Percentiles rank a stretch among this genome's conserved stretches.
Conservation (phyloP, 306 rosid genomes). For the Elaeagnus macrophylla region DNA sequence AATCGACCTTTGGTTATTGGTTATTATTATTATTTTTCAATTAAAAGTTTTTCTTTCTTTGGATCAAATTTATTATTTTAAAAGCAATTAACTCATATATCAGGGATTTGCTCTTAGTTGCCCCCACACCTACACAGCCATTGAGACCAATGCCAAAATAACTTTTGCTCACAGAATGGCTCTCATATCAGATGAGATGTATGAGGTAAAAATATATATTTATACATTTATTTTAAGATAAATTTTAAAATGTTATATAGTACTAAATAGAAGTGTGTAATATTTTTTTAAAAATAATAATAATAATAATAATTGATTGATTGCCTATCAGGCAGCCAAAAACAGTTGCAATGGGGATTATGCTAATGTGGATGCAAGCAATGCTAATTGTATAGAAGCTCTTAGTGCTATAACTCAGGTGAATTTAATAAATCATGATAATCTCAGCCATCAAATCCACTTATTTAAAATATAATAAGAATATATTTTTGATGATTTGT, state of each 20-base stretch:
- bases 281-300: no score
- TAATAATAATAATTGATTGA: no score
- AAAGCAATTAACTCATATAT: no score
- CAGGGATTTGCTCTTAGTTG: background rate
- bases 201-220: background rate
- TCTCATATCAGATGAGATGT: background rate
- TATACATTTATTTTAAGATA: no score
- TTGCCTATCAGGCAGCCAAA: background rate
- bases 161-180: background rate
- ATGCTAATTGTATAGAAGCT: background rate
- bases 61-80: no score
- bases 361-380: background rate
- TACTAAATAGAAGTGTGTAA: no score
- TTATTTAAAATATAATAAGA: constrained; percentile 2
- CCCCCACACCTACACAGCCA: background rate
- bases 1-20: no score
- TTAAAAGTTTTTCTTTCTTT: no score
- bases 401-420: background rate
- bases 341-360: constrained; percentile 2
- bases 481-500: background rate
- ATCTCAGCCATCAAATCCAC: constrained; percentile 10
- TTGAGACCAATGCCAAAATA: background rate
- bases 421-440: background rate
- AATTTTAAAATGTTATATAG: no score
- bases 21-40: no score